These are phyloP conservation scores for Macrocystidia cucumis DNA, from an alignment of 1,284 basidiomycete genomes.

Conservation along the genomic window DNA sequence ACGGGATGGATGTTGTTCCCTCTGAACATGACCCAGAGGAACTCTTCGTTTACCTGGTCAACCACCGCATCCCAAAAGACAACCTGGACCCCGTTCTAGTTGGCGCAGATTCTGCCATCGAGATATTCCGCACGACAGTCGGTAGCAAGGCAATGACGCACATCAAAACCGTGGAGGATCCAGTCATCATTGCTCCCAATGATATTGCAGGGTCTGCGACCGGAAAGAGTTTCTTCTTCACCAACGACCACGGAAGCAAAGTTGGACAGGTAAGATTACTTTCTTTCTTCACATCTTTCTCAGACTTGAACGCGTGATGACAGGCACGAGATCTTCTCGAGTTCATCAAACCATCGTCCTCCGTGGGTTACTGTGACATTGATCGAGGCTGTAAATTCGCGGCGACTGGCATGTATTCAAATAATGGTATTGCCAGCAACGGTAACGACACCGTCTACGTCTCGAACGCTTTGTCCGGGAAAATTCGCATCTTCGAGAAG, in stretches of 20 bases:
- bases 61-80: conserved; percentile 43
- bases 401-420: conserved; percentile 30
- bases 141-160: conserved; percentile 37
- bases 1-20: conserved; percentile 63
- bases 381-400: conserved; percentile 52
- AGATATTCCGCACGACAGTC: conserved; percentile 51
- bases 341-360: background rate
- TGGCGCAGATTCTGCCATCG: conserved; percentile 62
- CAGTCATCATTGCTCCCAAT: conserved; percentile 56
- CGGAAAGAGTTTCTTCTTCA: conserved; percentile 51
- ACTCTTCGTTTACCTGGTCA: conserved; percentile 57
- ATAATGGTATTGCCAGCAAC: conserved; percentile 51
- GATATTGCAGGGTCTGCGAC: conserved; percentile 55
- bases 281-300: background rate
- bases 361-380: conserved; percentile 44
- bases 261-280: conserved; percentile 32
- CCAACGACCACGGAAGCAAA: conserved; percentile 51
- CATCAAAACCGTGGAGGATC: conserved; percentile 47
- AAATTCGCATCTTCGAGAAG: conserved; percentile 42
- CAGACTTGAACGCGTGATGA: background rate
- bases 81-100: conserved; percentile 24
- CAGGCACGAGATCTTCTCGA: background rate
- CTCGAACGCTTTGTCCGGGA: conserved; percentile 30
- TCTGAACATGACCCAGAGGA: conserved; percentile 34
- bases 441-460: conserved; percentile 53